Percentiles rank a stretch among this genome's conserved stretches.
These are phyloP conservation scores for Auricularia sp. DNA, from an alignment of 768 basidiomycete species.

Conservation along the genomic window DNA sequence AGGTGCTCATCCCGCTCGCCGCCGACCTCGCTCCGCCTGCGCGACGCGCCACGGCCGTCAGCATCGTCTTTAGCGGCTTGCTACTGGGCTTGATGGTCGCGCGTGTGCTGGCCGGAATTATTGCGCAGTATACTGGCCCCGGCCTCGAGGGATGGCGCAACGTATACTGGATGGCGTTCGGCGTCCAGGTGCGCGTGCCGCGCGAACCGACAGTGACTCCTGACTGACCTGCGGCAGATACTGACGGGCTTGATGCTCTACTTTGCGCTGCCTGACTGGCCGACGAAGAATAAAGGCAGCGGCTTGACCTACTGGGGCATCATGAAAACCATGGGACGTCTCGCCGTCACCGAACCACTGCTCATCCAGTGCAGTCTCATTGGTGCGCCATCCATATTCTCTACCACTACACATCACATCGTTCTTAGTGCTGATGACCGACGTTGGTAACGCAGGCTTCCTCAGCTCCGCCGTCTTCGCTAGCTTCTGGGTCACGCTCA, in stretches of 20 bases:
- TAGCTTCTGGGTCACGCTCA: slow-evolving; percentile 50
- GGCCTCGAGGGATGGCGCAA: slow-evolving; percentile 32
- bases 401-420: slow-evolving; percentile 3
- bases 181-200: slow-evolving; percentile 15
- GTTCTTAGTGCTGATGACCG: slow-evolving; percentile 2
- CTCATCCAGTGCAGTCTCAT: slow-evolving; percentile 46
- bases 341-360: slow-evolving; percentile 65
- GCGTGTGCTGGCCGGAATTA: slow-evolving; percentile 63
- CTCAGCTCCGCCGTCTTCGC: slow-evolving; percentile 41
- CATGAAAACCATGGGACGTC: slow-evolving; percentile 60
- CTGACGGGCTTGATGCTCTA: slow-evolving; percentile 25
- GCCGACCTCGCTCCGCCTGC: slow-evolving; percentile 75
- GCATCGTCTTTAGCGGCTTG: slow-evolving; percentile 40
- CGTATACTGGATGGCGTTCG: slow-evolving; percentile 35
- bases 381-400: slow-evolving; percentile 12
- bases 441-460: slow-evolving; percentile 16
- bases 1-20: slow-evolving; percentile 54
- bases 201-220: neutral
- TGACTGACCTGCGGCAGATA: slow-evolving; percentile 2
- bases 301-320: slow-evolving; percentile 27
- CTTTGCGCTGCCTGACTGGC: slow-evolving; percentile 31
- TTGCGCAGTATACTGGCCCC: slow-evolving; percentile 51
- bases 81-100: slow-evolving; percentile 67
- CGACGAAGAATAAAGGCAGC: slow-evolving; percentile 27
- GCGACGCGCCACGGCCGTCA: slow-evolving; percentile 63